Base-by-base conservation (phyloP, 75 land plant species). In the Selaginella tamariscina region DNA sequence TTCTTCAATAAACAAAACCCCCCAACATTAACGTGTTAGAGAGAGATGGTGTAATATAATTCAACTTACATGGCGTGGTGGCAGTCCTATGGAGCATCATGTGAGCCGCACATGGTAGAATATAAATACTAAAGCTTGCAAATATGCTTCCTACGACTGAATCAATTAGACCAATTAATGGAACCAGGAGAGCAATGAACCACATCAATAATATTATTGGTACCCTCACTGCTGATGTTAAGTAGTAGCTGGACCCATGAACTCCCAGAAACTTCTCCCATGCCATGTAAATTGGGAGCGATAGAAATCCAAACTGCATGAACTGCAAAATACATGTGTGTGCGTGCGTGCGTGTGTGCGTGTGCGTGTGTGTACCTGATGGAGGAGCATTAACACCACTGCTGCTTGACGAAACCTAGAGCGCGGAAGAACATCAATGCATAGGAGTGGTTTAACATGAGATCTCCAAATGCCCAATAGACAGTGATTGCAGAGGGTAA, bases 181-280 rank as follows among this genome's bases (percentile, higher is more conserved):
- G 62, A 59, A 59, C 23, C 62, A 59, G 8, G 8, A 59, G 2
- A 5, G 62, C 62, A 5, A 27, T 21, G 27, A 59, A 59, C 62
- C 62, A 59, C 62, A 59, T 59, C 5, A 59, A 8, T 8, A 59
- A 23, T 2, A 23, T 8, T 23, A 59, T 21, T 8, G 62, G 62
- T 9, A 59, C 21, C n/a, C 62, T 59, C 9, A 23, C 5, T 9
- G 23, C 8, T n/a, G 62, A 21, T 59, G 8, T 21, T 8, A 59
- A 21, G 26, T 21, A 21, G 23, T 59, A 59, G 62, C 62, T 26
- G 23, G 27, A 27, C n/a, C 62, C 62, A 59, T 59, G 62, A 59
- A 59, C 21, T 5, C 62, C 62, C 62, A 59, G 62, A 5, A 59
- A n/a, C 26, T n/a, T 59, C 62, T 59, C 62, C 62, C 62, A 59